phyloP scores from a whole-genome alignment of 371 early-diverging fungal genomes.

The Zancudomyces culisetae region DNA sequence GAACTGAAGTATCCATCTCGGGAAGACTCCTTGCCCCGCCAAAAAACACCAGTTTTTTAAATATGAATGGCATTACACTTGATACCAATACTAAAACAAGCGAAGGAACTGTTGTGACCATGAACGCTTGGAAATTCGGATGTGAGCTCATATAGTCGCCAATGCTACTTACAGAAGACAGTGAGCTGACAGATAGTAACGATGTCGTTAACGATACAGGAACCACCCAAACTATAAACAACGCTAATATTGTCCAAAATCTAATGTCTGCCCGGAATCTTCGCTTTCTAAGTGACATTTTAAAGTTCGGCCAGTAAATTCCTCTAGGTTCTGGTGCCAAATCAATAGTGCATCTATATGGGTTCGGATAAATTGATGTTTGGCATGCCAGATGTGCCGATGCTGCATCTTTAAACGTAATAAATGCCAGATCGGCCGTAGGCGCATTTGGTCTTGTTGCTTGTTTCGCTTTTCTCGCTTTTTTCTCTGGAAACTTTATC shows the following conservation, averaged over 20 bases:
- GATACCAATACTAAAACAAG: slow-evolving; percentile 44
- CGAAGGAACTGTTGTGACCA: slow-evolving; percentile 22
- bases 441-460: no score
- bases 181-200: slow-evolving; percentile 17
- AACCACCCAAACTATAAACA: slow-evolving; percentile 22
- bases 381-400: slow-evolving; percentile 41
- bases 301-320: slow-evolving; percentile 68
- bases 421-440: no score
- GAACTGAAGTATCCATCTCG: slow-evolving; percentile 39
- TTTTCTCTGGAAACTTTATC: no score
- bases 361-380: slow-evolving; percentile 38
- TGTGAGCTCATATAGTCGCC: slow-evolving; percentile 12
- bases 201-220: slow-evolving; percentile 20
- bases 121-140: slow-evolving; percentile 27
- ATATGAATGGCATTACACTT: slow-evolving; percentile 44
- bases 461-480: slow-evolving; percentile 13
- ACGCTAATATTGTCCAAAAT: slow-evolving; percentile 11
- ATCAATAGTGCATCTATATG: slow-evolving; percentile 38
- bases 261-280: slow-evolving; percentile 8
- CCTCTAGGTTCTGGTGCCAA: slow-evolving; percentile 86
- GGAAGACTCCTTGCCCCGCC: slow-evolving; percentile 29
- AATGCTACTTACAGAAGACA: slow-evolving; percentile 27
- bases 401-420: slow-evolving; percentile 54
- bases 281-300: slow-evolving; percentile 18
- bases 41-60: slow-evolving; percentile 41